Conservation (phyloP, 371 early-diverging fungal species). For the Mucor circinelloides region DNA sequence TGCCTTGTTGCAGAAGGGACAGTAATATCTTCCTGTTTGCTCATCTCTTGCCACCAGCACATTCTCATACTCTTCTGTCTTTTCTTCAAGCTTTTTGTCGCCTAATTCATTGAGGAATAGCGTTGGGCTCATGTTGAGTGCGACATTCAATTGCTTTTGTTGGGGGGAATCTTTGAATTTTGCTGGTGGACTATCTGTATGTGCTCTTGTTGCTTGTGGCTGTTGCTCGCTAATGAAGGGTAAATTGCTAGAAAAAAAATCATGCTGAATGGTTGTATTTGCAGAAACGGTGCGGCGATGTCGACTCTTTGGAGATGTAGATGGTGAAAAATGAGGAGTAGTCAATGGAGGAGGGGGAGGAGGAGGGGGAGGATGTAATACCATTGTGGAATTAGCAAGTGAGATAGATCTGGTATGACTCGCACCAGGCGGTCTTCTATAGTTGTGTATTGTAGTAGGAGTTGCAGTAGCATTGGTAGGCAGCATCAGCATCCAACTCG, state of each 20-base stretch:
- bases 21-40: conserved; percentile 30
- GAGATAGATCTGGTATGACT: conserved; percentile 24
- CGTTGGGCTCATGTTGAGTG: conserved; percentile 12
- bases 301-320: conserved; percentile 11
- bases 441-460: neutral
- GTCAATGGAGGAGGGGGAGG: neutral
- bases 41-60: conserved; percentile 25
- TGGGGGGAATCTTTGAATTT: neutral
- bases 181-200: conserved; percentile 22
- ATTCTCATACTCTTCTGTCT: conserved; percentile 9
- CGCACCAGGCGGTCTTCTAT: conserved; percentile 20
- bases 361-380: neutral
- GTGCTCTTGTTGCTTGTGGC: conserved; percentile 7
- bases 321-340: neutral
- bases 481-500: conserved; percentile 22
- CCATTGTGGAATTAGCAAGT: conserved; percentile 3
- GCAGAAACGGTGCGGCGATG: conserved; percentile 33
- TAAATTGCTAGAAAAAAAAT: neutral
- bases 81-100: neutral
- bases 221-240: conserved; percentile 8
- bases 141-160: conserved; percentile 13
- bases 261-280: conserved; percentile 5
- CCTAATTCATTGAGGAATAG: neutral
- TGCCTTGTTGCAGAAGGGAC: conserved; percentile 36
- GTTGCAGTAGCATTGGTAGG: neutral